phyloP scores from a whole-genome alignment of 805 yeast genomes.

The Tetrapisispora taiwanensis region DNA sequence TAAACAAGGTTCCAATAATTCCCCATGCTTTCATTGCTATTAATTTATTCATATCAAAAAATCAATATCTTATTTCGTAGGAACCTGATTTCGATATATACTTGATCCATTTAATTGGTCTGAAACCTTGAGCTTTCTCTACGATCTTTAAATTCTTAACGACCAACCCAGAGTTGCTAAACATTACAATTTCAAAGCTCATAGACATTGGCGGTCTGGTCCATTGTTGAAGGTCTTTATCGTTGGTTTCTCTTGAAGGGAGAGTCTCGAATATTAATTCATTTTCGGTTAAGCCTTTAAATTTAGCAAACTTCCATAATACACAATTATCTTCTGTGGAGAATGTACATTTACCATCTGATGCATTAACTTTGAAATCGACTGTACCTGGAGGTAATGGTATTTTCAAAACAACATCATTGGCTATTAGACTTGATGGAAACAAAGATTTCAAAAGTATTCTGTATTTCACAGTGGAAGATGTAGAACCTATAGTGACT shows the following conservation, averaged over 20 bases:
- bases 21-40: not conserved
- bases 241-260: constrained; percentile 17
- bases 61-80: constrained; percentile 64
- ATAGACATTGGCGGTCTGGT: constrained; percentile 66
- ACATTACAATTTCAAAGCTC: constrained; percentile 61
- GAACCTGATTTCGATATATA: constrained; percentile 69
- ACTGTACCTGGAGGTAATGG: constrained; percentile 62
- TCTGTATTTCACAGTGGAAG: constrained; percentile 42
- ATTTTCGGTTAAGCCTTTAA: constrained; percentile 56
- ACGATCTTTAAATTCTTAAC: constrained; percentile 62
- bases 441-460: constrained; percentile 55
- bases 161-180: constrained; percentile 63
- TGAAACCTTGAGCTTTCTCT: constrained; percentile 45
- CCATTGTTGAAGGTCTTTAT: constrained; percentile 34
- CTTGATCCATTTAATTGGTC: constrained; percentile 80
- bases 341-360: constrained; percentile 61
- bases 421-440: constrained; percentile 48
- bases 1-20: no score
- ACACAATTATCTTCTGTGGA: constrained; percentile 55
- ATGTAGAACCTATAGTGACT: constrained; percentile 34
- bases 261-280: constrained; percentile 48
- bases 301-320: constrained; percentile 61
- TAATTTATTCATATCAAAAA: no score
- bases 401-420: constrained; percentile 50
- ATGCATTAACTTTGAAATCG: constrained; percentile 35